Conservation (phyloP, 129 eudicot species). For the Rutidosis leptorrhynchoides region DNA sequence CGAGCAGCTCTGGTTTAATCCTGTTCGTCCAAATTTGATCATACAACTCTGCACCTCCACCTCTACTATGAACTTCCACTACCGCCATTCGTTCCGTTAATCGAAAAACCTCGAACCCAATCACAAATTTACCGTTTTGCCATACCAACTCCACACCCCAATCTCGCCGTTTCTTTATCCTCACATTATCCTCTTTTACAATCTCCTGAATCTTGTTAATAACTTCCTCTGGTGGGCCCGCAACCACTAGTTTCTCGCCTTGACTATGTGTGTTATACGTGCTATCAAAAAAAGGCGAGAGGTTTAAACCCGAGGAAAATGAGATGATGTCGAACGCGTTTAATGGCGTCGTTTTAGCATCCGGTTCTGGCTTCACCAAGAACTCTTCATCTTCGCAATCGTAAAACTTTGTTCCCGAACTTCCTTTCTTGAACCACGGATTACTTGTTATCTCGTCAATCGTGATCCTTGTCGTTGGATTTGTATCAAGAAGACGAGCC, state of each 20-base stretch:
- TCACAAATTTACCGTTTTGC: slow-evolving; percentile 44
- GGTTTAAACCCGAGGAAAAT: slow-evolving; percentile 61
- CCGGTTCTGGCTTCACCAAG: slow-evolving; percentile 25
- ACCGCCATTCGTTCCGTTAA: slow-evolving; percentile 55
- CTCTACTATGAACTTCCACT: slow-evolving; percentile 56
- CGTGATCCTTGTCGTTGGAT: slow-evolving; percentile 56
- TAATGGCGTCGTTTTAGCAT: slow-evolving; percentile 24
- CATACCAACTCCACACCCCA: slow-evolving; percentile 56
- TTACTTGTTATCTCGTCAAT: slow-evolving; percentile 55
- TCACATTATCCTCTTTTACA: slow-evolving; percentile 32
- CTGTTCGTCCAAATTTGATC: slow-evolving; percentile 50
- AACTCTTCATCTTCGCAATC: slow-evolving; percentile 30
- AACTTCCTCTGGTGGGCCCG: slow-evolving; percentile 40
- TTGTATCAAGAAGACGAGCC: slow-evolving; percentile 54
- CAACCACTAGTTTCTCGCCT: slow-evolving; percentile 43
- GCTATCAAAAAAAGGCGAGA: slow-evolving; percentile 48
- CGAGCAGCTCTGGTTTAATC: slow-evolving; percentile 46
- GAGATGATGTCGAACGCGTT: slow-evolving; percentile 75
- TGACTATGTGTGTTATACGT: not conserved
- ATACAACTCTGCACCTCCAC: slow-evolving; percentile 44
- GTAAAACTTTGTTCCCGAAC: slow-evolving; percentile 32
- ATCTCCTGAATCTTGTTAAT: slow-evolving; percentile 40
- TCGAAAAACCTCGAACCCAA: slow-evolving; percentile 52
- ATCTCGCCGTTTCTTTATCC: slow-evolving; percentile 38
- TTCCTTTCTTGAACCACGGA: slow-evolving; percentile 72